phyloP scores from a whole-genome alignment of 345 rosid species.

The Iberis pinnata region DNA sequence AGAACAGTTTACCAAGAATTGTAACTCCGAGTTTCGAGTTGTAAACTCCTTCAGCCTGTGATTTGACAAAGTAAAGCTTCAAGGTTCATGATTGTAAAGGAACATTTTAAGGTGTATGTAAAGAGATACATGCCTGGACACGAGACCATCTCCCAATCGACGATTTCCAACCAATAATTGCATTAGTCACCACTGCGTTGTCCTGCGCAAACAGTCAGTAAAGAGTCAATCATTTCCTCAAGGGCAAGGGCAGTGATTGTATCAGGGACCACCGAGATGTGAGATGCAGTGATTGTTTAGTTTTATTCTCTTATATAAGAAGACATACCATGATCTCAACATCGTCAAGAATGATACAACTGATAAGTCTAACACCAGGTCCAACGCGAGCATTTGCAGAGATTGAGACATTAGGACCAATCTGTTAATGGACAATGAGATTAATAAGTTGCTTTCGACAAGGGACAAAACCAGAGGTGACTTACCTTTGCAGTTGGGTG shows the following conservation, averaged over 20 bases:
- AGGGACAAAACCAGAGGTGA: constrained; percentile 8
- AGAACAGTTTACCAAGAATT: constrained; percentile 57
- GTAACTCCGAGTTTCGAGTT: constrained; percentile 85
- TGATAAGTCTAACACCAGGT: constrained; percentile 85
- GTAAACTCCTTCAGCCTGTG: constrained; percentile 84
- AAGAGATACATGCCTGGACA: constrained; percentile 50
- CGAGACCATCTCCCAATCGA: constrained; percentile 93
- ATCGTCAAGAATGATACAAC: constrained; percentile 84
- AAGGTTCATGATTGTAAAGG: constrained; percentile 12
- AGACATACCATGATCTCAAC: constrained; percentile 75
- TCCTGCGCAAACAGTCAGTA: constrained; percentile 43
- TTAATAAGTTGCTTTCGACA: neutral
- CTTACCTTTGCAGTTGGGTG: constrained; percentile 92
- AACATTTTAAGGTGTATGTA: neutral
- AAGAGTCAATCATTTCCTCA: constrained; percentile 20
- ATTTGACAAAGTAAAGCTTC: constrained; percentile 14
- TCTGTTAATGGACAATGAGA: constrained; percentile 37
- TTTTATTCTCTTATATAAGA: neutral
- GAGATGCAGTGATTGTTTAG: no score
- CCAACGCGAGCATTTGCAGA: constrained; percentile 92
- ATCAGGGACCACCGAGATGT: no score
- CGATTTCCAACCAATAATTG: constrained; percentile 93
- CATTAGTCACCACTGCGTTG: constrained; percentile 76
- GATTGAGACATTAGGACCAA: constrained; percentile 88
- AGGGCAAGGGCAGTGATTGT: no score